Percentiles rank a stretch among this genome's conserved stretches.
Evolutionary conservation across 768 basidiomycete species (phyloP).

Genomic region (Kwoniella sp.): DNA sequence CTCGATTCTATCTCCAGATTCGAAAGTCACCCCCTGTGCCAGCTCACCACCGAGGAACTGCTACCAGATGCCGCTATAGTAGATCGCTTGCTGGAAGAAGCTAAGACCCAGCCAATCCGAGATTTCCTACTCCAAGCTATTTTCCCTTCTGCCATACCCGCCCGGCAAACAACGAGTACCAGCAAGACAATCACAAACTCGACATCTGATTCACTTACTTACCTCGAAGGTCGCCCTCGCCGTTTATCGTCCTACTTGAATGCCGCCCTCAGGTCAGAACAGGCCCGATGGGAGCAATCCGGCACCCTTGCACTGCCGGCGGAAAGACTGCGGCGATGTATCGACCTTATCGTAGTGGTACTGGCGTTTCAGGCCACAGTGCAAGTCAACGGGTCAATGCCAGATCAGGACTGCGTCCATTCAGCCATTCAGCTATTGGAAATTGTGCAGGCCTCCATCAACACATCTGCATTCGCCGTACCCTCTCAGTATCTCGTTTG

Average conservation of each 20-base stretch:
- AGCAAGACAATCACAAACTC: not conserved
- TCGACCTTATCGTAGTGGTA: slow-evolving; percentile 67
- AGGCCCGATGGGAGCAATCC: slow-evolving; percentile 54
- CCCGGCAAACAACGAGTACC: not conserved
- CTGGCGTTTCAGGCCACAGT: slow-evolving; percentile 68
- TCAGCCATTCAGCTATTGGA: slow-evolving; percentile 58
- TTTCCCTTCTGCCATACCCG: not conserved
- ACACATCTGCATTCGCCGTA: slow-evolving; percentile 55
- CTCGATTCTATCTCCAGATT: slow-evolving; percentile 64
- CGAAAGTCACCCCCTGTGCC: slow-evolving; percentile 52
- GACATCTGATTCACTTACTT: slow-evolving; percentile 5
- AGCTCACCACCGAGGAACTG: slow-evolving; percentile 36
- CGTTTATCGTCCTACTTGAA: slow-evolving; percentile 59
- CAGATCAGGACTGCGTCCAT: slow-evolving; percentile 63
- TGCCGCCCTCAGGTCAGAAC: slow-evolving; percentile 60
- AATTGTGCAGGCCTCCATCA: slow-evolving; percentile 53
- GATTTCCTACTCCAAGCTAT: slow-evolving; percentile 8
- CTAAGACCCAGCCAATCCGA: slow-evolving; percentile 59
- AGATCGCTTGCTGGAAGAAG: slow-evolving; percentile 60
- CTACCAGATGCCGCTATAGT: slow-evolving; percentile 70
- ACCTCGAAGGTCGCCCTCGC: slow-evolving; percentile 17
- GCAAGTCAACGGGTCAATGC: slow-evolving; percentile 60
- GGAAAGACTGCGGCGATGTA: slow-evolving; percentile 61
- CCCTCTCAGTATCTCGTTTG: slow-evolving; percentile 65
- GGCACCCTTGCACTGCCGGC: slow-evolving; percentile 52